These are phyloP conservation scores for Hyphodiscus sp. DNA, from an alignment of 2,329 filamentous ascomycete species.

Conservation along the genomic window DNA sequence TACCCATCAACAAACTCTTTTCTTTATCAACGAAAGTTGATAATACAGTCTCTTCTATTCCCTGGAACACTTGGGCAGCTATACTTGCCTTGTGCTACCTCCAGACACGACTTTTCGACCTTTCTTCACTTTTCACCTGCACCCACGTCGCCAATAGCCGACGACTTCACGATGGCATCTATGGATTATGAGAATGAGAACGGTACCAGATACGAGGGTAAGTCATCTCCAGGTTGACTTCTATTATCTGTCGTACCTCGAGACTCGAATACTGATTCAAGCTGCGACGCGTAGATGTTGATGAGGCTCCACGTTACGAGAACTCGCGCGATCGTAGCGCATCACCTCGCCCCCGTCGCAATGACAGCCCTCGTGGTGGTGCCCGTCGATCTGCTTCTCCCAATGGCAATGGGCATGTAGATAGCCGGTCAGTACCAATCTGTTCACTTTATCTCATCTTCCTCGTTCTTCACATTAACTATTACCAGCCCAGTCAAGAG, in stretches of 20 bases:
- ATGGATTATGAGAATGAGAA: constrained; percentile 68
- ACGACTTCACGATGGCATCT: constrained; percentile 39
- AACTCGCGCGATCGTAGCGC: constrained; percentile 53
- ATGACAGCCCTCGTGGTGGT: constrained; percentile 48
- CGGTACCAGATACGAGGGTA: constrained; percentile 60
- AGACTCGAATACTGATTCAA: constrained; percentile 15
- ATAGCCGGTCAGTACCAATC: constrained; percentile 35
- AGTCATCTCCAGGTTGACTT: constrained; percentile 19
- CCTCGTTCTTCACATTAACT: constrained; percentile 3
- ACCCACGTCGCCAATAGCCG: constrained; percentile 8
- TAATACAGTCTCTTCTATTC: neutral
- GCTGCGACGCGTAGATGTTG: constrained; percentile 43
- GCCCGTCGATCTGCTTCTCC: constrained; percentile 60
- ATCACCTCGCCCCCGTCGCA: constrained; percentile 53
- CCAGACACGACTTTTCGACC: neutral
- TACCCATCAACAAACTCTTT: constrained; percentile 1
- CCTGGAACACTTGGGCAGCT: constrained; percentile 7
- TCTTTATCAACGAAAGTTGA: constrained; percentile 1
- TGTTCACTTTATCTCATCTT: neutral
- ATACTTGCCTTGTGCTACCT: constrained; percentile 7
- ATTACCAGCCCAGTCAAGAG: constrained; percentile 43
- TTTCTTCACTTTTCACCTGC: neutral
- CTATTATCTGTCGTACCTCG: neutral
- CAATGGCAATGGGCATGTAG: constrained; percentile 42
- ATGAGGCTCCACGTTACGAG: constrained; percentile 60